Base-by-base conservation (phyloP, 257 asterid species). In the Verbena officinalis region DNA sequence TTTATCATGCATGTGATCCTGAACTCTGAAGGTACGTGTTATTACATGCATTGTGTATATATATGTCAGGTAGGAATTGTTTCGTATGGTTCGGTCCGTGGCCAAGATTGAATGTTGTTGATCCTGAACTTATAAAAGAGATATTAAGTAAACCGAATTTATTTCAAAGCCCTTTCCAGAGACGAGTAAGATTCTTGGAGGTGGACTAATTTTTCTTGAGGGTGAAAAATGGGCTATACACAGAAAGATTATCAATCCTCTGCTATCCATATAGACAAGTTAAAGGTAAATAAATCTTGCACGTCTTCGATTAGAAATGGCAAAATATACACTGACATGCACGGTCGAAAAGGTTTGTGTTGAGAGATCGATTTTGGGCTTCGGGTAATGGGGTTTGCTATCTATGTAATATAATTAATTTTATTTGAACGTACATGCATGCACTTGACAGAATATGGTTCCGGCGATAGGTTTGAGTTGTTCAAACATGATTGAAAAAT, bases 31-130 rank as follows among this genome's bases (percentile, higher is more conserved):
- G n/a, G n/a, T n/a, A n/a, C n/a, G n/a, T n/a, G n/a, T n/a, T n/a
- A n/a, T n/a, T n/a, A n/a, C n/a, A n/a, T 27, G 33, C 2, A 27
- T 27, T 27, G 33, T 27, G 2, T 27, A 5, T 3, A 1, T 14
- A 4, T 17, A n/a, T 39, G 7, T 7, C 56, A 73, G 73, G 78
- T 2, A 44, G 14, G 14, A 54, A 52, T 33, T 67, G 65, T 14
- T 73, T 73, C 49, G 1, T 67, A 3, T 72, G 77, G 77, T 53
- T 58, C 3, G 77, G 77, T 9, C 77, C 77, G 2, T 14, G 31
- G 17, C 77, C 77, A 2, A 17, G 62, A 5, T 1, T 72, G 58
- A 50, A 40, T 20, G 4, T 72, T 11, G 24, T 33, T 2, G 77
- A 72, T 16, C 73, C 68, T 0, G 59, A 59, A 13, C 52, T 65